Evolutionary conservation across 139 green algal genomes (phyloP).

Genomic region (Chlamydomonas applanata): DNA sequence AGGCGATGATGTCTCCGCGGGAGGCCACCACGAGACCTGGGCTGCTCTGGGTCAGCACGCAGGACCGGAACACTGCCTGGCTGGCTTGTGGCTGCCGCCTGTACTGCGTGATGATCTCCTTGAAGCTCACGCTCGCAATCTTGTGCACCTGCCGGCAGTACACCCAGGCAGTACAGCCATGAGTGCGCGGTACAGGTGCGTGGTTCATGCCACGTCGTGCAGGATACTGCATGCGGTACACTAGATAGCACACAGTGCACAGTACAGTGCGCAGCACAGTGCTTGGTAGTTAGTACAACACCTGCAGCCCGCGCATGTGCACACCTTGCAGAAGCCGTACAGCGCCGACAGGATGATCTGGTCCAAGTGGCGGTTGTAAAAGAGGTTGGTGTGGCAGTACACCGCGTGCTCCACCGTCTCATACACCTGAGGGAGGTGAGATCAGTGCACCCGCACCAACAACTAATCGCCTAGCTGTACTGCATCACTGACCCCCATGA

Average conservation of each 20-base stretch:
- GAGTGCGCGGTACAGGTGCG: background rate
- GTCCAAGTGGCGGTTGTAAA: conserved; percentile 91
- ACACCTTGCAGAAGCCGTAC: conserved; percentile 91
- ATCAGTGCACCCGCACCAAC: too few species aligned
- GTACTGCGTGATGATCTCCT: conserved; percentile 87
- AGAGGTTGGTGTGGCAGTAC: conserved; percentile 72
- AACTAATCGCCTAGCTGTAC: too few species aligned
- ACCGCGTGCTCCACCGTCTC: conserved; percentile 62
- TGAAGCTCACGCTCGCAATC: conserved; percentile 62
- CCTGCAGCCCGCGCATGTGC: background rate
- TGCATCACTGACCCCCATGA: too few species aligned
- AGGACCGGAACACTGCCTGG: conserved; percentile 71
- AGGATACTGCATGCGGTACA: background rate
- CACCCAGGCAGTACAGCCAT: too few species aligned
- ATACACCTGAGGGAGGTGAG: conserved; percentile 72
- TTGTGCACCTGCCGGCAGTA: conserved; percentile 8
- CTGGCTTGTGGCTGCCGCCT: conserved; percentile 66
- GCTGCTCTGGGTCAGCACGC: conserved; percentile 61
- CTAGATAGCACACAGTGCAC: background rate
- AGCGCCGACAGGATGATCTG: conserved; percentile 84
- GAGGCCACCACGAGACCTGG: conserved; percentile 27
- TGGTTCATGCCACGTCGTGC: too few species aligned
- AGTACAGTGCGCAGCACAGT: background rate
- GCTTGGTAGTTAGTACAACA: background rate
- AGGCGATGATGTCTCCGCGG: conserved; percentile 84